These are phyloP conservation scores for Exophiala sp. DNA, from an alignment of 2,329 filamentous ascomycete species.

Conservation along the genomic window DNA sequence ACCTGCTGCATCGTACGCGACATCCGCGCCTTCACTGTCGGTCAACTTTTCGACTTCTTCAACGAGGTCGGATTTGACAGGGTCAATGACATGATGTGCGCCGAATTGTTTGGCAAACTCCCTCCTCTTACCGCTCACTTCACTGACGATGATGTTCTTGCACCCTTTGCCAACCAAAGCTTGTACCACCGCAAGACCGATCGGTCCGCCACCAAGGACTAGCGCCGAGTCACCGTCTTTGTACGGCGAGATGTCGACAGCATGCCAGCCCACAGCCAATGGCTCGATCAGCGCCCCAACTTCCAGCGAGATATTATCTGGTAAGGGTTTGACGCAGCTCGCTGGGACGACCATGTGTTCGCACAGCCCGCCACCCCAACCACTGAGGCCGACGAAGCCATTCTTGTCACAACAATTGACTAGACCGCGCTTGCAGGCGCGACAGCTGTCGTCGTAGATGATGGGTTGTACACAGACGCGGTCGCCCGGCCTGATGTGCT, in stretches of 20 bases:
- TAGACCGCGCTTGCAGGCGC: constrained; percentile 49
- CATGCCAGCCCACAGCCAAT: constrained; percentile 55
- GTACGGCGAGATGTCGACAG: constrained; percentile 49
- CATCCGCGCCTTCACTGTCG: constrained; percentile 46
- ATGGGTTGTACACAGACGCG: constrained; percentile 52
- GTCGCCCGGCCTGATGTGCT: constrained; percentile 47
- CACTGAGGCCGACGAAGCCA: constrained; percentile 52
- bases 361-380: constrained; percentile 51
- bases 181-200: constrained; percentile 51
- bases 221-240: constrained; percentile 46
- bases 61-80: constrained; percentile 48
- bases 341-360: constrained; percentile 51
- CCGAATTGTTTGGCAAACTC: constrained; percentile 51
- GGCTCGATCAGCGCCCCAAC: constrained; percentile 54
- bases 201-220: constrained; percentile 53
- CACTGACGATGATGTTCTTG: constrained; percentile 52
- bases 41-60: constrained; percentile 32
- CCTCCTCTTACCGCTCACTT: constrained; percentile 47
- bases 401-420: constrained; percentile 55
- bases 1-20: constrained; percentile 53
- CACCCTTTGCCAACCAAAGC: constrained; percentile 41
- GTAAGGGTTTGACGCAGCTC: constrained; percentile 45
- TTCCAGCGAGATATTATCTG: constrained; percentile 51
- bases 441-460: constrained; percentile 53
- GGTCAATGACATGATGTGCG: constrained; percentile 51